Conservation (phyloP, 2,329 filamentous ascomycete species). For the Sporothrix inflata region DNA sequence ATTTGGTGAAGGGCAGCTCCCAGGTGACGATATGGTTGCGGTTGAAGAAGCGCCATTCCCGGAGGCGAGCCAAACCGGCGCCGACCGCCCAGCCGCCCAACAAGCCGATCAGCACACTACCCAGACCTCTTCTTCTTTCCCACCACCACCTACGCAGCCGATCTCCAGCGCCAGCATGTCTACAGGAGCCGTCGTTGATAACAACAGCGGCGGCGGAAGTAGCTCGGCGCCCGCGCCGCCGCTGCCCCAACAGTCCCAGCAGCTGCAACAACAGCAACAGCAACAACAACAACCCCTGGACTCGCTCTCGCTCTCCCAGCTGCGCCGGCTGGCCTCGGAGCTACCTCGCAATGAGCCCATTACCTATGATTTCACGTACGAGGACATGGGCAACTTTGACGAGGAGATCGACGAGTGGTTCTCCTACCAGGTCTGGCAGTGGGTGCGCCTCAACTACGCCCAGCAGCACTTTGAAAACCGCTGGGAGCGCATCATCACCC, state of each 20-base stretch:
- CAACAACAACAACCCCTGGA: conserved; percentile 50
- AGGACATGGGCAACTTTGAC: conserved; percentile 59
- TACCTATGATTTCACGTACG: conserved; percentile 84
- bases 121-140: conserved; percentile 6
- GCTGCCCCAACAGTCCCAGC: not conserved
- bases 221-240: not conserved
- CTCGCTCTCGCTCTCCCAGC: conserved; percentile 74
- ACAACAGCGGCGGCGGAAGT: not conserved
- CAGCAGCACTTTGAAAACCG: conserved; percentile 76
- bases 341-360: conserved; percentile 70
- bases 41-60: not conserved
- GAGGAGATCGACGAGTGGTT: conserved; percentile 67
- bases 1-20: not conserved
- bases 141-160: conserved; percentile 16
- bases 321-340: conserved; percentile 73
- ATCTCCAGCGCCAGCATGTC: conserved; percentile 10
- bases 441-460: conserved; percentile 74
- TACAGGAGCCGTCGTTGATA: not conserved
- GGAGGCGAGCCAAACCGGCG: not conserved
- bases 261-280: not conserved
- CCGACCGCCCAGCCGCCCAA: not conserved
- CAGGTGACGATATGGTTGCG: not conserved
- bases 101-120: not conserved
- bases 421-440: conserved; percentile 84
- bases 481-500: conserved; percentile 62